A percentile compares a stretch with the other conserved stretches of the same genome.
These are phyloP conservation scores for Globisporangium paroecandrum DNA, from an alignment of 352 stramenopile genomes.

Conservation along the genomic window DNA sequence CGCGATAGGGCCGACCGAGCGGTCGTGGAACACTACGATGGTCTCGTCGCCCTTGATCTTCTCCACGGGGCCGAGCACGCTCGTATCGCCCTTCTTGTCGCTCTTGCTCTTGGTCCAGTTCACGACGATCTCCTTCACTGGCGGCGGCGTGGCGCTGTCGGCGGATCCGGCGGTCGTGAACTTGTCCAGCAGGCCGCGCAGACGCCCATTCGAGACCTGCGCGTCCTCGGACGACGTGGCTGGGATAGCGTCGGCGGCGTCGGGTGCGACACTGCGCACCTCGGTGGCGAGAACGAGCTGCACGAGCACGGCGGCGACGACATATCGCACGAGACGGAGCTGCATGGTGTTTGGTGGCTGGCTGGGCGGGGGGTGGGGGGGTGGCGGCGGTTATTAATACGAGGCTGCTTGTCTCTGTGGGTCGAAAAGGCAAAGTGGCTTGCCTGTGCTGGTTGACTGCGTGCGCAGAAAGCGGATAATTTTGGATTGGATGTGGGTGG, in stretches of 20 bases:
- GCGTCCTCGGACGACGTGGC: slow-evolving; percentile 9
- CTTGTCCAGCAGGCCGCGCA: slow-evolving; percentile 39
- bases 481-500: slow-evolving; percentile 15
- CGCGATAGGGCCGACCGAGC: slow-evolving; percentile 22
- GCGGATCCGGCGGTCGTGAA: slow-evolving; percentile 18
- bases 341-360: slow-evolving; percentile 12
- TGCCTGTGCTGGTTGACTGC: neutral
- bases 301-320: slow-evolving; percentile 21
- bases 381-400: slow-evolving; percentile 12
- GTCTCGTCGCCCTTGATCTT: slow-evolving; percentile 62
- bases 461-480: slow-evolving; percentile 14
- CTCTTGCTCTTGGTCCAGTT: slow-evolving; percentile 30
- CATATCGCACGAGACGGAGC: slow-evolving; percentile 18
- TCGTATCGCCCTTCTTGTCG: slow-evolving; percentile 20
- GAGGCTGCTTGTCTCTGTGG: neutral
- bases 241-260: neutral
- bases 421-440: slow-evolving; percentile 7
- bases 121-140: slow-evolving; percentile 35
- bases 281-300: slow-evolving; percentile 12
- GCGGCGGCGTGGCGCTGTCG: slow-evolving; percentile 11
- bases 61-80: slow-evolving; percentile 33
- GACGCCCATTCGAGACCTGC: slow-evolving; percentile 25
- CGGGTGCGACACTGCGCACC: slow-evolving; percentile 5
- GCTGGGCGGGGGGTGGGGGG: neutral
- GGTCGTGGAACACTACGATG: slow-evolving; percentile 73